Conservation (phyloP, 441 rosid species). For the Daphne laureola region DNA sequence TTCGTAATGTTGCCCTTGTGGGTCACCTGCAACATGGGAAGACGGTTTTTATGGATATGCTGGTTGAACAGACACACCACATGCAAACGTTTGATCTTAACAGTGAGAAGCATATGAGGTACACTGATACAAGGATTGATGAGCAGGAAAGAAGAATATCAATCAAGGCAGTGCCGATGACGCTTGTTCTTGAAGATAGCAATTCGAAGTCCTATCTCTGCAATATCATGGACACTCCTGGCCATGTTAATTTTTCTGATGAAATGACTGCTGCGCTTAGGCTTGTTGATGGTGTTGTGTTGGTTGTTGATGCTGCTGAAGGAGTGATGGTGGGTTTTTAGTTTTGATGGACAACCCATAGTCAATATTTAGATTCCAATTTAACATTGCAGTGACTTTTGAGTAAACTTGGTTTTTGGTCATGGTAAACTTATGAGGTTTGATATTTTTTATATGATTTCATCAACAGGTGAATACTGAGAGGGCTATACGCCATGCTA, state of each 20-base stretch:
- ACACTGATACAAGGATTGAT: constrained; percentile 85
- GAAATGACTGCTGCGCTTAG: constrained; percentile 96
- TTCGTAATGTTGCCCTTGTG: constrained; percentile 91
- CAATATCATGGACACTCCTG: constrained; percentile 92
- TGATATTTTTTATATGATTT: constrained; percentile 9
- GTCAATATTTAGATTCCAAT: not conserved
- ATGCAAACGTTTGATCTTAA: constrained; percentile 68
- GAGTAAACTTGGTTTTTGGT: constrained; percentile 3
- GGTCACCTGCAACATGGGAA: constrained; percentile 93
- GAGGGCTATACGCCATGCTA: constrained; percentile 95
- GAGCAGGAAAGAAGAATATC: constrained; percentile 96
- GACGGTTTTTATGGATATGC: constrained; percentile 92
- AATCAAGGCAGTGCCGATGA: constrained; percentile 91
- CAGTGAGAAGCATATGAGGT: constrained; percentile 89
- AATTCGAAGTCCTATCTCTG: constrained; percentile 85
- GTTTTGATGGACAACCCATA: not conserved
- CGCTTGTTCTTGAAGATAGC: constrained; percentile 91
- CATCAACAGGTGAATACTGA: constrained; percentile 76
- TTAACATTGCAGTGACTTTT: not conserved
- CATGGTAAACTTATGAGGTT: constrained; percentile 9
- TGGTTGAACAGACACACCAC: constrained; percentile 95
- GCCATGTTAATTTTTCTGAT: constrained; percentile 93
- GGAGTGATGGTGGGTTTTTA: constrained; percentile 50
- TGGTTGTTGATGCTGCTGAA: constrained; percentile 95
- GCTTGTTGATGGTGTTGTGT: constrained; percentile 90